phyloP scores from a whole-genome alignment of 805 yeast genomes.

The Wickerhamomyces bisporus region DNA sequence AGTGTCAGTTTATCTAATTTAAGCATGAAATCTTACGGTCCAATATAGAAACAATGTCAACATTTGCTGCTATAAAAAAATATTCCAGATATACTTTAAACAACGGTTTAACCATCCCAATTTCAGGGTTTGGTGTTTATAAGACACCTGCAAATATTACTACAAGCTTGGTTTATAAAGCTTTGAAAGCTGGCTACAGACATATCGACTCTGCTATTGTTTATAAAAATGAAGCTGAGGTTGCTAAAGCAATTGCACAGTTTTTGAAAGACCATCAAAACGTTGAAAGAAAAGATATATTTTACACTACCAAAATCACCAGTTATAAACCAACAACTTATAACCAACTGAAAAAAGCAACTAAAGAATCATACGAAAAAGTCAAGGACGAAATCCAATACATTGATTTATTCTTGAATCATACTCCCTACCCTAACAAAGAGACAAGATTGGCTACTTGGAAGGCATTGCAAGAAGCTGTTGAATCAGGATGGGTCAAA shows the following conservation, averaged over 20 bases:
- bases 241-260: conserved; percentile 16
- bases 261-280: conserved; percentile 17
- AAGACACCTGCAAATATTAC: conserved; percentile 19
- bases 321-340: too few relatives aligned
- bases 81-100: conserved; percentile 13
- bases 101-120: conserved; percentile 20
- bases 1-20: too few relatives aligned
- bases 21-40: too few relatives aligned
- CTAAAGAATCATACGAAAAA: too few relatives aligned
- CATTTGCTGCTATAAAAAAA: too few relatives aligned
- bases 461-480: conserved; percentile 72
- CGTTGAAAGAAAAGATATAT: conserved; percentile 19
- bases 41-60: too few relatives aligned
- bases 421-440: conserved; percentile 52
- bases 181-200: conserved; percentile 21
- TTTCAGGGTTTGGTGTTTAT: conserved; percentile 21
- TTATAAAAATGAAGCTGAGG: conserved; percentile 19
- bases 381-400: conserved; percentile 54
- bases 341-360: too few relatives aligned
- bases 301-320: conserved; percentile 21
- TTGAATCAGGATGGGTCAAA: conserved; percentile 50
- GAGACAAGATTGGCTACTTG: conserved; percentile 53
- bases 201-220: conserved; percentile 20
- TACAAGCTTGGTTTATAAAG: conserved; percentile 16
- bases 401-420: conserved; percentile 68